A percentile compares a stretch with the other conserved stretches of the same genome.
Conservation (phyloP, 805 yeast genomes). For the Grigorovia jiainica region DNA sequence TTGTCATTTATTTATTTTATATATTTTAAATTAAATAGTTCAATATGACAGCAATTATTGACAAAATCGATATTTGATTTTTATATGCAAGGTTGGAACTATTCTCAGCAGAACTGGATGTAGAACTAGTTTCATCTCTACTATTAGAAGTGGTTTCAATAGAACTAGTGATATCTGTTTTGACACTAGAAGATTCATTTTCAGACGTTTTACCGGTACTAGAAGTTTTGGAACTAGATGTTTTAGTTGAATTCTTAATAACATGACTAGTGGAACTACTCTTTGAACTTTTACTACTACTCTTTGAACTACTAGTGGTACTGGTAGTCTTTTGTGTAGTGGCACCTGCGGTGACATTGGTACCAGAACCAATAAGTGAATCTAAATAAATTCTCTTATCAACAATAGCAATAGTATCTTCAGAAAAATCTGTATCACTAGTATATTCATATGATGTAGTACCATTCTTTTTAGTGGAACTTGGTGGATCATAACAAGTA, state of each 20-base stretch:
- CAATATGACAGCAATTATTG: neutral
- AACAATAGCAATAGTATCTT: slow-evolving; percentile 48
- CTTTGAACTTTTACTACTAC: neutral
- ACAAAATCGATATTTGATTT: neutral
- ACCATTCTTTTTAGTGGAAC: slow-evolving; percentile 37
- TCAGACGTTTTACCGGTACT: neutral
- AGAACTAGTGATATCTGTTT: neutral
- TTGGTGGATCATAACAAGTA: slow-evolving; percentile 67
- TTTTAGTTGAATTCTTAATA: neutral
- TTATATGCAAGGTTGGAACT: neutral
- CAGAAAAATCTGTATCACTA: slow-evolving; percentile 35
- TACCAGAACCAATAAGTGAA: slow-evolving; percentile 55
- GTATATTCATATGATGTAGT: slow-evolving; percentile 46
- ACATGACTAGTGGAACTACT: neutral
- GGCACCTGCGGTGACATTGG: slow-evolving; percentile 37
- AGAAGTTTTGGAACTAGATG: neutral
- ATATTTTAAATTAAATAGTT: neutral
- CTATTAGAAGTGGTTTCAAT: too few relatives aligned
- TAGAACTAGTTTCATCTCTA: neutral
- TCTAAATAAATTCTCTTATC: slow-evolving; percentile 54
- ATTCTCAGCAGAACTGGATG: neutral
- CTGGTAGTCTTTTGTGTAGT: slow-evolving; percentile 1
- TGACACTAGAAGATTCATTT: neutral
- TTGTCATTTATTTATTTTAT: neutral
- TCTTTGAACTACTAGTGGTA: neutral